Base-by-base conservation (phyloP, 2,329 filamentous ascomycete species). In the Aureobasidium sp. region DNA sequence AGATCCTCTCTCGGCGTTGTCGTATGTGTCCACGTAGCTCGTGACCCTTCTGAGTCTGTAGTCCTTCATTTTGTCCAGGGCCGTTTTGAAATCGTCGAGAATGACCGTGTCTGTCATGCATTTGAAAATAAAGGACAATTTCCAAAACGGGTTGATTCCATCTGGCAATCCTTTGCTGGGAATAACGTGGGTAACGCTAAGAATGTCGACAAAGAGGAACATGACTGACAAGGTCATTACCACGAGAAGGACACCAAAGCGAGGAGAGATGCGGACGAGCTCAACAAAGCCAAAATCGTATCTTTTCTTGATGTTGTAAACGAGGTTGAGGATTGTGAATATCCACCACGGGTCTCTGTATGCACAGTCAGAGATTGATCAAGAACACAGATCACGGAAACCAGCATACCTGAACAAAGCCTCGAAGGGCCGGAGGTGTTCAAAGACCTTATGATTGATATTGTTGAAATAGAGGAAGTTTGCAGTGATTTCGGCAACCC, bases 311-410 rank as follows among this genome's bases (percentile, higher is more conserved):
- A 87, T 86, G 49, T 84, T 84, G 75, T 80, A 86, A 70, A 87
- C 82, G 3, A 88, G 75, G 25, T 78, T 82, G 64, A 79, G 67
- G 1, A 80, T 82, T 0, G 84, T 86, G 66, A 85, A 84, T 20
- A 88, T 80, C 85, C 85, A 88, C 85, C 85, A 88, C 0, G 85
- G 85, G 65, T 88, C 85, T 11, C 84, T 79, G 67, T 83, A 85
- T 0, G 12, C 20, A 5, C 5, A 20, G 37, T 41, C 8, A 42
- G 37, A 29, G 52, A 25, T 22, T 56, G 52, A 8, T n/a, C 12
- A 17, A 37, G 12, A 3, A 41, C 29, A 7, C 14, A n/a, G 20
- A 14, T 44, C 7, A 8, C 36, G 2, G n/a, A 15, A 15, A 17
- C 5, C 17, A 7, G 39, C 37, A 39, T 52, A 64, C 62, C 82